Evolutionary conservation across 2,329 filamentous ascomycete genomes (phyloP), one percentile per base, ranked within the genome.

Genomic region (Xylaria sp.): DNA sequence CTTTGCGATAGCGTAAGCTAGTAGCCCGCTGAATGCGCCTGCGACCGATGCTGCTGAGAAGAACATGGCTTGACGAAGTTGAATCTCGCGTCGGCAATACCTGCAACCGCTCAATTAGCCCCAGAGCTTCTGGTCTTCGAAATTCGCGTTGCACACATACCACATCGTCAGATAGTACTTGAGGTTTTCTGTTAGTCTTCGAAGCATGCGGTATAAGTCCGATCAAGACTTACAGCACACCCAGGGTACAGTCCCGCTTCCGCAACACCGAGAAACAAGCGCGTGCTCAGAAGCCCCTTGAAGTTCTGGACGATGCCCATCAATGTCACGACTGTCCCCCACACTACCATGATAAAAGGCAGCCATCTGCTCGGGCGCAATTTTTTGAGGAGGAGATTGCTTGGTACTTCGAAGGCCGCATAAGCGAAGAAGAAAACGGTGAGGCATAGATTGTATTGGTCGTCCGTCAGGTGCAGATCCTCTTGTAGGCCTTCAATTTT

Each of bases 401-500:
- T 93, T n/a, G 92, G 83, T 0, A 91, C 88, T 77, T 95, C 92
- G 71, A 93, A 93, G 23, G 91, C 84, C 1, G 91, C 85, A 77
- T 96, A 97, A 1, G 91, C 91, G 71, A 95, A 88, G 84, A 95
- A 96, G 83, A 97, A 96, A 70, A 94, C 88, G 4, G 85, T 85
- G 6, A 91, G 83, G 58, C 89, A 77, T 75, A 88, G 85, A 79
- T 94, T 94, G 80, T 94, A 96, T 77, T 94, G 86, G 66, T 88
- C 85, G 4, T 86, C 79, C 0, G 85, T 87, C 84, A 94, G 88
- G 15, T 85, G 70, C 18, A 87, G 77, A 63, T 86, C 83, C 67
- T 88, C 81, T 52, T 84, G 81, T 0, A 88, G 80, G 1, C 85
- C 85, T 73, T 86, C 85, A 61, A 92, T 90, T 78, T 91, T 92